phyloP scores from a whole-genome alignment of 371 early-diverging fungal genomes.

The Caulochytrium protostelioides region DNA sequence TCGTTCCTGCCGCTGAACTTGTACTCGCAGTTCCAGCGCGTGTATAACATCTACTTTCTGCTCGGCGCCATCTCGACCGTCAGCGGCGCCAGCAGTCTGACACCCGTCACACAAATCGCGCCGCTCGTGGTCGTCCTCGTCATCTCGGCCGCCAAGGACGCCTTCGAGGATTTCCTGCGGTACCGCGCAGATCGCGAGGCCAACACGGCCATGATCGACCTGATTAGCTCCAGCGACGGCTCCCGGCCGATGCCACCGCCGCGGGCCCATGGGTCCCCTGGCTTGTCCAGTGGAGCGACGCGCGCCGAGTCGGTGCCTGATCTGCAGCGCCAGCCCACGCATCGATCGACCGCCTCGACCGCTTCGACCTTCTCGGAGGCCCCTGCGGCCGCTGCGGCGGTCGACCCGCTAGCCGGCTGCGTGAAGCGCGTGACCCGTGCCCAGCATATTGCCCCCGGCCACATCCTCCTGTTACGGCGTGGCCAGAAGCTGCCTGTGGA shows the following conservation, averaged over 20 bases:
- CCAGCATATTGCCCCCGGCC: slow-evolving; percentile 27
- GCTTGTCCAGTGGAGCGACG: too few species aligned
- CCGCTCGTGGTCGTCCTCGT: slow-evolving; percentile 34
- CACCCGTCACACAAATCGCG: slow-evolving; percentile 15
- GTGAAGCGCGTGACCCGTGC: slow-evolving; percentile 6
- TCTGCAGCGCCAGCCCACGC: too few species aligned
- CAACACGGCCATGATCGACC: too few species aligned
- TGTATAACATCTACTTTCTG: slow-evolving; percentile 46
- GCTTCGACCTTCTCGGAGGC: neutral
- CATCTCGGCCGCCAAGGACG: slow-evolving; percentile 41
- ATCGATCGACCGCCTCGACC: too few species aligned
- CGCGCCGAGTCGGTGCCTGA: too few species aligned
- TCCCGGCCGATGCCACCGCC: too few species aligned
- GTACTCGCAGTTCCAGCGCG: slow-evolving; percentile 33
- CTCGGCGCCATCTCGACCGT: slow-evolving; percentile 19
- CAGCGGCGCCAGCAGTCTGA: slow-evolving; percentile 11
- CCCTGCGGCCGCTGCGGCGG: slow-evolving; percentile 4
- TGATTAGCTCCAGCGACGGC: too few species aligned
- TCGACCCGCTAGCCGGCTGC: slow-evolving; percentile 7
- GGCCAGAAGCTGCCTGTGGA: slow-evolving; percentile 39
- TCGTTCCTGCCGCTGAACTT: slow-evolving; percentile 41
- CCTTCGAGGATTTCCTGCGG: slow-evolving; percentile 34
- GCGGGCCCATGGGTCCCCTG: too few species aligned
- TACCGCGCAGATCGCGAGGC: slow-evolving; percentile 13
- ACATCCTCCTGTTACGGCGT: slow-evolving; percentile 23